These are phyloP conservation scores for Rhexocercosporidium sp. DNA, from an alignment of 2,329 filamentous ascomycete genomes.

Conservation along the genomic window DNA sequence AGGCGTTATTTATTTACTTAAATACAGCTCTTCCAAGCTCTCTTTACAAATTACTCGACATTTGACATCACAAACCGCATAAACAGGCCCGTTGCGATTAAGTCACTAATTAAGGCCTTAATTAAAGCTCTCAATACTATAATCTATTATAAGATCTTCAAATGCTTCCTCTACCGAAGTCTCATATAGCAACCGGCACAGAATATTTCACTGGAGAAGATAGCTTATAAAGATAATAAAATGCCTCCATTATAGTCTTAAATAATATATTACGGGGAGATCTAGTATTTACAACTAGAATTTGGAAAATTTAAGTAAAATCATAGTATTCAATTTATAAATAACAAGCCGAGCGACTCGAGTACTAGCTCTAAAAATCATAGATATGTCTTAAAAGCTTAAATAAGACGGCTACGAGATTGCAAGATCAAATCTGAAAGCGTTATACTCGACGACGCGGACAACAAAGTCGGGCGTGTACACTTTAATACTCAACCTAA, in stretches of 20 bases:
- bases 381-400: conserved; percentile 9
- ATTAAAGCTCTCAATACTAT: conserved; percentile 3
- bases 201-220: background rate
- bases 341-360: background rate
- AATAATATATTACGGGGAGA: background rate
- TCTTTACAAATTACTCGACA: conserved; percentile 14
- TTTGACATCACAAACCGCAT: conserved; percentile 2
- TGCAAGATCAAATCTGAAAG: conserved; percentile 17
- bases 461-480: conserved; percentile 6
- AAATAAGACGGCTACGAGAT: conserved; percentile 13
- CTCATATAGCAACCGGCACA: conserved; percentile 4
- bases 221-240: background rate
- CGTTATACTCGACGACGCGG: conserved; percentile 6
- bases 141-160: conserved; percentile 4
- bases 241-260: background rate
- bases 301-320: background rate
- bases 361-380: background rate
- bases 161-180: conserved; percentile 8
- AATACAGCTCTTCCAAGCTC: conserved; percentile 11
- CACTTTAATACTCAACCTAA: background rate
- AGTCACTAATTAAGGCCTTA: conserved; percentile 6
- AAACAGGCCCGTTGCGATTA: conserved; percentile 13
- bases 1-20: background rate
- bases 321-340: conserved; percentile 2
- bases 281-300: background rate